A percentile compares a stretch with the other conserved stretches of the same genome.
Conservation (phyloP, 2,329 filamentous ascomycete genomes). For the Fusarium setosum region DNA sequence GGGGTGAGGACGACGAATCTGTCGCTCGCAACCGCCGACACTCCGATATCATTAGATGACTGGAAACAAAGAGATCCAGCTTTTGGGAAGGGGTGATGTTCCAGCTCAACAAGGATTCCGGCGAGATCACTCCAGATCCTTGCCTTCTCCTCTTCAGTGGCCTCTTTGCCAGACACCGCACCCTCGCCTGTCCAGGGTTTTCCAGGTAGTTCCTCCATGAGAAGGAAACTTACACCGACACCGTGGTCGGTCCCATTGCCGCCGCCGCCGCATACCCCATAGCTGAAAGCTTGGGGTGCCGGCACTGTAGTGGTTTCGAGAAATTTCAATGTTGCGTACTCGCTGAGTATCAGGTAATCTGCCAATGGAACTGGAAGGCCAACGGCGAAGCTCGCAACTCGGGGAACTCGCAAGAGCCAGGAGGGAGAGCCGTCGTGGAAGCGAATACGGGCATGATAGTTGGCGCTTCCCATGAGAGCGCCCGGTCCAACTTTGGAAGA, state of each 20-base stretch:
- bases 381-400: constrained; percentile 19
- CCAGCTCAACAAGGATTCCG: constrained; percentile 40
- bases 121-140: constrained; percentile 18
- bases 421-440: constrained; percentile 41
- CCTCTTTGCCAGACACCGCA: not conserved
- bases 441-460: constrained; percentile 44
- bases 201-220: constrained; percentile 43
- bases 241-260: constrained; percentile 31
- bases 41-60: not conserved
- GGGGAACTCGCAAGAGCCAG: constrained; percentile 43
- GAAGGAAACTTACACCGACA: constrained; percentile 44
- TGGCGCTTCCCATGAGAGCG: constrained; percentile 42
- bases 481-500: constrained; percentile 15
- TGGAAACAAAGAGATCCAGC: not conserved
- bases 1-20: constrained; percentile 41
- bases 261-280: constrained; percentile 36
- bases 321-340: constrained; percentile 48
- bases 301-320: constrained; percentile 46
- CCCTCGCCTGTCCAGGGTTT: constrained; percentile 32
- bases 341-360: constrained; percentile 45
- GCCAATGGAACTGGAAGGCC: constrained; percentile 30
- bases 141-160: constrained; percentile 9
- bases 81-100: constrained; percentile 22
- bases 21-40: constrained; percentile 43
- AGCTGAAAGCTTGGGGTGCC: constrained; percentile 42